Evolutionary conservation across 345 rosid genomes (phyloP), one percentile per base, ranked within the genome.

Genomic region (Erysimum cheiranthoides): DNA sequence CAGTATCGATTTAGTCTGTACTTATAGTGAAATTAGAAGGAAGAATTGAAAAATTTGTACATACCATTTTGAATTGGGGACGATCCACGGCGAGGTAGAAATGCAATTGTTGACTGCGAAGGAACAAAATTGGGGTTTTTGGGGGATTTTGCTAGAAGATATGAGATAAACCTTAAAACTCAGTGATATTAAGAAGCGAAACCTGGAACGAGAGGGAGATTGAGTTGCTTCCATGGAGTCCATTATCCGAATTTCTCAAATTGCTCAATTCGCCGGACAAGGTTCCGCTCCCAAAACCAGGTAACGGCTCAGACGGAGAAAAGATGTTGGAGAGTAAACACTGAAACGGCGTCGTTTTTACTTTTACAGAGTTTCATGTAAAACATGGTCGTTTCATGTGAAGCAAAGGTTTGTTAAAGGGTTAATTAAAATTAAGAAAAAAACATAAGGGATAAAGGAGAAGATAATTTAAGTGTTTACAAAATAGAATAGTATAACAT

Each of bases 61-160:
- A 49, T 31, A 93, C 98, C 97, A 86, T 86, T 83, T 91, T 93
- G 89, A 90, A 91, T 17, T 85, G 96, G 71, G 80, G 86, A 13
- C 96, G 80, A 80, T 91, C 98, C 43, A 91, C 98, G 80, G 96
- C 97, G 40, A 90, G 85, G 66, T 91, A 93, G 84, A 93, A 88
- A 78, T 90, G 93, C 14, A 84, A 82, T 28, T 82, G 90, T 65
- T 88, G 98, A 73, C 90, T 87, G 84, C n/a, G 2, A 36, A 12
- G 10, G 25, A 70, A 45, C 1, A 34, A 35, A 36, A 72, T 42
- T 6, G 32, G 38, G 39, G 4, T 35, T 21, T 49, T 42, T 1
- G 10, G 8, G 8, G 53, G 47, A 34, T 32, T 70, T 73, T 43
- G 63, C n/a, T 38, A 12, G 2, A n/a, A 18, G 34, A 18, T 43